Base-by-base conservation (phyloP, 2,329 filamentous ascomycete species). In the Phoma sp. region DNA sequence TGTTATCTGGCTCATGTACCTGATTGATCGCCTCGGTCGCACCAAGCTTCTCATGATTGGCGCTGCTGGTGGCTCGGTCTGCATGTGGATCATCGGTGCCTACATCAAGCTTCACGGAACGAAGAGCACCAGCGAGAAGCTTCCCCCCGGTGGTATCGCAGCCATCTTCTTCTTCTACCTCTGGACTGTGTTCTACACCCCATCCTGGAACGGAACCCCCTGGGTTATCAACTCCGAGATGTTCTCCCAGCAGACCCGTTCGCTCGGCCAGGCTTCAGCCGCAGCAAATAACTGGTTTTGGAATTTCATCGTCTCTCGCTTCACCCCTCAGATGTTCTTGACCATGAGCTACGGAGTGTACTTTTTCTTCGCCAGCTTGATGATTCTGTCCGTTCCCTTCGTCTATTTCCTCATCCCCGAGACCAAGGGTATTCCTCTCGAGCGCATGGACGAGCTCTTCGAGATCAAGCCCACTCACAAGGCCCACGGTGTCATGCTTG, bases 141-240 rank as follows among this genome's bases (percentile, higher is more conserved):
- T 80, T 48, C 76, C 68, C 23, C 71, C 63, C 37, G 82, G 79
- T 15, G 85, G 85, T 12, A 84, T 86, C 48, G 83, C 83, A 0
- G 85, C 86, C 28, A 81, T 89, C 54, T 85, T 87, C 73, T 89
- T 91, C 79, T 89, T 91, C 77, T 91, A 90, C 66, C 79, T 91
- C 0, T 91, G 86, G 85, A 90, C 88, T 0, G 84, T 82, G 0
- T 87, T 87, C 72, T 92, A 92, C 76, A 90, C 87, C 0, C 87
- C 77, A 2, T 75, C 84, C 0, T 90, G 87, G 87, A 90, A 90
- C 67, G 87, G 87, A 2, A 89, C 87, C 0, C 89, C 88, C 0
- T 92, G 89, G 89, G 87, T 92, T 18, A 76, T 90, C 67, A 90
- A 90, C 77, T 74, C 70, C 0, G 88, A 92, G 73, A 91, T 92